Base-by-base conservation (phyloP, 2,329 filamentous ascomycete genomes). In the Apiospora hydei region DNA sequence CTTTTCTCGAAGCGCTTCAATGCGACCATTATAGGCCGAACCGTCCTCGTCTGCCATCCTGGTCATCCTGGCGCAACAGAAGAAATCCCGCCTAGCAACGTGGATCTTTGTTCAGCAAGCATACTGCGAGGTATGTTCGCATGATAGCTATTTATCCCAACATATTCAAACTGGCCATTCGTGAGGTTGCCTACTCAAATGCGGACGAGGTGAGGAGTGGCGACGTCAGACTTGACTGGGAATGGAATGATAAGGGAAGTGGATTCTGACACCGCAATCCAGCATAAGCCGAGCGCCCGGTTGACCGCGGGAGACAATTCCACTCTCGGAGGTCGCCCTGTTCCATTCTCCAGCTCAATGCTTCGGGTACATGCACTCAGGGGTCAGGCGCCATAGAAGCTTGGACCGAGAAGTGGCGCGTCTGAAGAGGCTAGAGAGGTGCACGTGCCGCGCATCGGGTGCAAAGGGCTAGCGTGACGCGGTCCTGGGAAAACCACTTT, bases 1-100 rank as follows among this genome's bases (percentile, higher is more conserved):
- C 46, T 78, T 78, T 21, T 85, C 81, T 73, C 92, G 86, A 43
- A 93, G 84, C 18, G 78, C 78, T 79, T 93, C 90, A 24, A 94
- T 86, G 44, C 82, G 82, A 71, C 80, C 80, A 79, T 93, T 90
- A 79, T 94, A 94, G 75, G 77, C 79, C 75, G 67, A 71, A 41
- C 4, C 34, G 34, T 64, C 57, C 11, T 64, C n/a, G 34, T 41
- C 57, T 13, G 21, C 57, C 57, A 64, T 64, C 34, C 57, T 64
- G 13, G 21, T 64, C 34, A 64, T 38, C 57, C 57, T 64, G 57
- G 57, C 8, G 34, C 34, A 38, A 14, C 30, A 64, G 57, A 64
- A 38, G 57, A 64, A 5, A 41, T 64, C 30, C 34, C 57, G 24
- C 34, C 57, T 34, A 41, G 34, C 34, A 13, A 64, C 57, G 57